Evolutionary conservation across 192 early-diverging fungal species (phyloP).

Genomic region (Podila minutissima): DNA sequence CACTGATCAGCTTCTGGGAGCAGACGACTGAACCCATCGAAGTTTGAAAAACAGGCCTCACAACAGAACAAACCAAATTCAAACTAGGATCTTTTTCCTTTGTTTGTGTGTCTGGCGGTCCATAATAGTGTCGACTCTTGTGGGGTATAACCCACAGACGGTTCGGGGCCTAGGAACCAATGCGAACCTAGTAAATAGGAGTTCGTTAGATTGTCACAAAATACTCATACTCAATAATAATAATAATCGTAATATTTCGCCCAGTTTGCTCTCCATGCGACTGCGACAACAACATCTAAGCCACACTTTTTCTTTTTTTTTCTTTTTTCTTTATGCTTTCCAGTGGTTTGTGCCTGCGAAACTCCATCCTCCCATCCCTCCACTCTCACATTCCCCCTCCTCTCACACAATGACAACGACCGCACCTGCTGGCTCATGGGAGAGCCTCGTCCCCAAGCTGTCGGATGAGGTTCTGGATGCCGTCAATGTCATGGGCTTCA

Average conservation of each 20-base stretch:
- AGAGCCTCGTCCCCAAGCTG: constrained; percentile 66
- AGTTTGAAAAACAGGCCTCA: background rate
- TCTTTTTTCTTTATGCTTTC: background rate
- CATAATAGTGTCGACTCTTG: too few relatives aligned
- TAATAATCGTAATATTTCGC: too few relatives aligned
- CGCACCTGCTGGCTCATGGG: constrained; percentile 73
- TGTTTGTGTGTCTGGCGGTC: too few relatives aligned
- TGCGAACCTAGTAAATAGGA: too few relatives aligned
- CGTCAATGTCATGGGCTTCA: constrained; percentile 75
- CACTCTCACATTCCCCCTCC: background rate
- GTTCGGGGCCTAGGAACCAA: too few relatives aligned
- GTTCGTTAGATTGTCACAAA: too few relatives aligned
- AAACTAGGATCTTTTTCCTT: background rate
- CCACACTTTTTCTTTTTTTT: background rate
- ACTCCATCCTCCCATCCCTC: background rate
- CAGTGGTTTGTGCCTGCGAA: background rate
- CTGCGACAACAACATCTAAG: background rate
- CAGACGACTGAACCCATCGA: constrained; percentile 24
- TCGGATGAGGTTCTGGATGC: constrained; percentile 63
- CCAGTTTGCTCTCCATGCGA: too few relatives aligned
- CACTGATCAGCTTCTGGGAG: constrained; percentile 47
- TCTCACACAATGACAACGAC: constrained; percentile 12
- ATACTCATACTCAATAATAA: too few relatives aligned
- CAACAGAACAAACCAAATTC: background rate
- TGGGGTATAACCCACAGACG: too few relatives aligned